Evolutionary conservation across 1,284 basidiomycete species (phyloP).

Genomic region (Tilletia indica): DNA sequence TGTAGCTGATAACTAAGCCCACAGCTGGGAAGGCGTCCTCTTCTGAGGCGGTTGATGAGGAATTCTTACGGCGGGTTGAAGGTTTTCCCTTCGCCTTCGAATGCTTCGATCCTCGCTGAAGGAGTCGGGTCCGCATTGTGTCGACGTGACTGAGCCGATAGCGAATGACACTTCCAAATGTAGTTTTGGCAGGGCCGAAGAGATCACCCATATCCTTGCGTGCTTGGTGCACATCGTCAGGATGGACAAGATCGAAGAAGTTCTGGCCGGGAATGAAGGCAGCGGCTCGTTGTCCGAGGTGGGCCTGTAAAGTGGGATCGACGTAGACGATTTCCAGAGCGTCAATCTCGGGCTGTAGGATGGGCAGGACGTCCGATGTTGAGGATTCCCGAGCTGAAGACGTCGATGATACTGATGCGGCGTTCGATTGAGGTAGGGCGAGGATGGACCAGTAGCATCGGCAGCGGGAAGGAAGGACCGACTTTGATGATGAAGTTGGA

Average conservation of each 20-base stretch:
- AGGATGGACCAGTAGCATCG: slow-evolving; percentile 18
- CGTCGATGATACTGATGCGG: not conserved
- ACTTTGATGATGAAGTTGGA: no score
- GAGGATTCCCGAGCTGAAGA: no score
- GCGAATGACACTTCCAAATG: slow-evolving; percentile 89
- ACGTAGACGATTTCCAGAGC: slow-evolving; percentile 81
- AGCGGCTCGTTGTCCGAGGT: slow-evolving; percentile 71
- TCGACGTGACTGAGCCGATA: slow-evolving; percentile 49
- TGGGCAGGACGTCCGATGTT: no score
- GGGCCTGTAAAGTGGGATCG: slow-evolving; percentile 76
- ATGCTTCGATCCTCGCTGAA: slow-evolving; percentile 34
- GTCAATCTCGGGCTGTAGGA: slow-evolving; percentile 18
- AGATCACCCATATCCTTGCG: slow-evolving; percentile 70
- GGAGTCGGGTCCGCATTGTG: not conserved
- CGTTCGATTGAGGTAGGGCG: not conserved
- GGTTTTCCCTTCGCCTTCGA: not conserved
- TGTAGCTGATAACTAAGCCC: slow-evolving; percentile 92
- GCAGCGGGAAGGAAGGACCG: not conserved
- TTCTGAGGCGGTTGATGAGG: no score
- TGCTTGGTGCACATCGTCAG: slow-evolving; percentile 67
- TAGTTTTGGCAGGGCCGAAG: slow-evolving; percentile 69
- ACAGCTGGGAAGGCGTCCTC: slow-evolving; percentile 69
- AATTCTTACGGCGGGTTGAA: not conserved
- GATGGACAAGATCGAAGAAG: slow-evolving; percentile 82
- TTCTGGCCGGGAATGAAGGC: slow-evolving; percentile 62